Base-by-base conservation (phyloP, 176 grass and related monocot genomes). In the Tillandsia fasciculata region DNA sequence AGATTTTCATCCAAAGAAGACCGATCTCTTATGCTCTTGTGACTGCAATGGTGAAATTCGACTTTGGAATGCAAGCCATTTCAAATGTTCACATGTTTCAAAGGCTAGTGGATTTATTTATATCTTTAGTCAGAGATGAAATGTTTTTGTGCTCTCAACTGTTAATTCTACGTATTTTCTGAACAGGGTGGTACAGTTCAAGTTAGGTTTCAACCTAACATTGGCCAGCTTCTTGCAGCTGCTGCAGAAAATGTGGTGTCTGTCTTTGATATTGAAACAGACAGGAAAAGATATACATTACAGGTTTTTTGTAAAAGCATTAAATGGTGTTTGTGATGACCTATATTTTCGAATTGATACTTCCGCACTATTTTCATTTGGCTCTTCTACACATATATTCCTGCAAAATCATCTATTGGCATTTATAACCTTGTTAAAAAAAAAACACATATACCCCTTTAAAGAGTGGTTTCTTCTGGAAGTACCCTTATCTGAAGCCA, bases 1-100 rank as follows among this genome's bases (percentile, higher is more conserved):
- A 52, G 94, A 99, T 77, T 99, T 99, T 77, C 94, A 99, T 85
- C 89, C 94, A 70, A 99, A 93, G 77, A 93, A 86, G 71, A 93
- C 87, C 26, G 94, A 99, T 53, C 65, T 99, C 63, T 83, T 99
- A 48, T 99, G 94, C 72, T 99, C 94, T 74, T 99, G 94, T 83
- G 94, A 99, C 65, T 49, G 72, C 29, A 90, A 71, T 80, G 89
- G 89, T 79, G 89, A 99, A 81, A 99, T 99, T n/a, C 84, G 94
- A 11, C 90, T 76, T 50, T 99, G 94, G 94, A 90, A 81, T 64
- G 74, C 74, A 18, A 76, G 56, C 63, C 84, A 93, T 28, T 59
- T 3, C 66, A 5, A 66, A 3, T 85, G 77, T 68, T 26, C 81
- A 8, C 84, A 15, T 59, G 70, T 11, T 77, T 87, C 80, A 0